Base-by-base conservation (phyloP, 371 early-diverging fungal species). In the Apophysomyces variabilis region DNA sequence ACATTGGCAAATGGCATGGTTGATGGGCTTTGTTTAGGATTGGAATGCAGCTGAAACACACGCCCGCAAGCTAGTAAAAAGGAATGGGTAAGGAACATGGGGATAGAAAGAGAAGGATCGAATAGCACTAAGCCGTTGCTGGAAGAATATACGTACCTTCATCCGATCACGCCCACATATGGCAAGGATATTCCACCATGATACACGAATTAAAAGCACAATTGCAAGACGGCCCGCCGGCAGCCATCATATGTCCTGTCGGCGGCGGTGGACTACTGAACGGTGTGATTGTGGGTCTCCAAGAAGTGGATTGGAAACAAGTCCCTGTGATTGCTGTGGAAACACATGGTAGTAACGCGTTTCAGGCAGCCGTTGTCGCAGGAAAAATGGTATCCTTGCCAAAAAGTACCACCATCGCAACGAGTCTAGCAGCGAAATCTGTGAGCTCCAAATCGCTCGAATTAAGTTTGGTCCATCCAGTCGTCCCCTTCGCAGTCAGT, bases 291-390 rank as follows among this genome's bases (percentile, higher is more conserved):
- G 78, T 78, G 18, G 92, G 92, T 0, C 68, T 89, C 21, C 85
- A 86, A 47, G 83, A 76, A 38, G 75, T 79, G 14, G 85, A 78
- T 6, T 90, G 90, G 91, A 78, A 80, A 50, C 67, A 80, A 58
- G 90, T 89, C 0, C 90, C 90, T 13, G 79, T 90, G 7, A 85
- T 92, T 69, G 90, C 92, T 1, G 89, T 89, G 6, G 92, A 92
- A 61, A 92, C 92, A 0, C 87, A 88, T 72, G 90, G 90, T 36
- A 88, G 89, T 58, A 88, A 88, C 67, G 85, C 88, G 6, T 90
- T 92, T 63, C 90, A 90, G 57, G 82, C 85, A 18, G 78, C 90
- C 1, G 86, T 90, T 12, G 79, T 88, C 36, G 82, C 82, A 16
- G 92, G 86, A 12, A 80, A 84, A 57, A 60, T 86, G 37, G 79